Evolutionary conservation across 768 basidiomycete genomes (phyloP), one percentile per base, ranked within the genome.

Genomic region (Rossbeevera mucosa): DNA sequence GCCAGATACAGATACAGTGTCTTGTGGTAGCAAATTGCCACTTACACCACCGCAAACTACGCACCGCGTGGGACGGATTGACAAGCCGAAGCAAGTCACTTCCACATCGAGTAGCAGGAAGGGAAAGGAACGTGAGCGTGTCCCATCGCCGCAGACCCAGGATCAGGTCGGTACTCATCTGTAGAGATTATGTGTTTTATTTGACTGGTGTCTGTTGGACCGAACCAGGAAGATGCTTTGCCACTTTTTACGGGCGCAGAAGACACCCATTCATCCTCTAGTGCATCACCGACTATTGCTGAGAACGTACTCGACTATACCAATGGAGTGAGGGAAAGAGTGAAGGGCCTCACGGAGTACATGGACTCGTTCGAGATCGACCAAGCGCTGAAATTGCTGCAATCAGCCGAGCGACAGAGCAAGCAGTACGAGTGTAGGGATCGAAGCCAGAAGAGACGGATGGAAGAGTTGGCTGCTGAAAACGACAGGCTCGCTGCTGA

Each of bases 11-110:
- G 48, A 38, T 20, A 40, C 25, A 20, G 14, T 13, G 24, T n/a
- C 52, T 22, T 28, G 41, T 22, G 44, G 47, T 22, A 29, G n/a
- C 5, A 43, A 52, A 47, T 16, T 57, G 13, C 44, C 48, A n/a
- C 53, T 55, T 20, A 69, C 69, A 7, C 69, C 69, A 3, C 68
- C 68, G 22, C 48, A 60, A 46, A 70, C 61, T 16, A 55, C 28
- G 18, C 66, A 47, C n/a, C 60, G 60, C 5, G 16, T 6, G 16
- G 1, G 33, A 13, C 50, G 22, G 14, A 8, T 47, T 46, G 44
- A 45, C 26, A 49, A 21, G 16, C 43, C 40, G 4, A 16, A 24
- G 30, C 26, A 45, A 7, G 29, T 36, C 30, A 29, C 60, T 51
- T 50, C 50, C 16, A 49, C 30, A 24, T 33, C 22, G 14, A 52